phyloP scores from a whole-genome alignment of 495 filamentous ascomycete species.

The Neurospora sp. region DNA sequence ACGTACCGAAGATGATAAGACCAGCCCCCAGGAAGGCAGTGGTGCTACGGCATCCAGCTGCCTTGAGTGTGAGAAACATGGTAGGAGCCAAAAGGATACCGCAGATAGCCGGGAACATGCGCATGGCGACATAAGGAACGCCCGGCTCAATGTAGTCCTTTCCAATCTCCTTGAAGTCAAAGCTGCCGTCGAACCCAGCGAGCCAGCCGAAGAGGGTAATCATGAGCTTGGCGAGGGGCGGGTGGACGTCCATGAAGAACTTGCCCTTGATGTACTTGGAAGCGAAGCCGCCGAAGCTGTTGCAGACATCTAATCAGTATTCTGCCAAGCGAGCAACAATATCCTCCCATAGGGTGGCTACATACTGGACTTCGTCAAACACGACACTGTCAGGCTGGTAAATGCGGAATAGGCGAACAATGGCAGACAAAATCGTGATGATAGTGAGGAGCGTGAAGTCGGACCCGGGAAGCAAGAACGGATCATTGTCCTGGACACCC shows the following conservation, averaged over 20 bases:
- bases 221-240: constrained; percentile 91
- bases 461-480: constrained; percentile 61
- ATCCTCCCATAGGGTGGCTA: background rate
- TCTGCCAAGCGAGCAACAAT: background rate
- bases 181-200: constrained; percentile 88
- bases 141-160: constrained; percentile 94
- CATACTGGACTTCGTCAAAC: constrained; percentile 97
- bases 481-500: constrained; percentile 59
- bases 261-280: constrained; percentile 96
- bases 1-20: constrained; percentile 79
- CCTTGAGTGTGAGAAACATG: constrained; percentile 92
- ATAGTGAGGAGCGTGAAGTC: constrained; percentile 69
- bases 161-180: constrained; percentile 99
- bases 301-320: constrained; percentile 11
- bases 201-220: constrained; percentile 92
- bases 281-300: constrained; percentile 92
- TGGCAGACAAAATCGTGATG: constrained; percentile 63
- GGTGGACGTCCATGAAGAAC: constrained; percentile 99
- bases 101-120: constrained; percentile 78
- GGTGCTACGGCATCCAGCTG: constrained; percentile 74
- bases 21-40: constrained; percentile 74
- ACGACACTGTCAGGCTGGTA: constrained; percentile 95
- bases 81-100: constrained; percentile 79
- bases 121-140: constrained; percentile 97
- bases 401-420: constrained; percentile 87